Conservation (phyloP, 345 rosid genomes). For the Citrus reticulata region DNA sequence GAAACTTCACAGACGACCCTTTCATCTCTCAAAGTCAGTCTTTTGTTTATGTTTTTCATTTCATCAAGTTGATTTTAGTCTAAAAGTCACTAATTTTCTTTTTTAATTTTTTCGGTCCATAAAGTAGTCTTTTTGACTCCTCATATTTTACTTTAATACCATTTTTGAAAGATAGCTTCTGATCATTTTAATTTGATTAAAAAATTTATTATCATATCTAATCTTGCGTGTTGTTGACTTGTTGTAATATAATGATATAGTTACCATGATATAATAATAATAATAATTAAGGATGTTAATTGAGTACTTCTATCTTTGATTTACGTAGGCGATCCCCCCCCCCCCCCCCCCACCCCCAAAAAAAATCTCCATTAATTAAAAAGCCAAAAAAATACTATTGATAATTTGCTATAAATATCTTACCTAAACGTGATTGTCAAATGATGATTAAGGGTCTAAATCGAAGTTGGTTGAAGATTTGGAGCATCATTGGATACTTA, state of each 20-base stretch:
- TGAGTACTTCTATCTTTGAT: neutral
- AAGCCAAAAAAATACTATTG: neutral
- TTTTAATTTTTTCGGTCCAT: too few species aligned
- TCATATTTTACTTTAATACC: neutral
- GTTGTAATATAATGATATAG: neutral
- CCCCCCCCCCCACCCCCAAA: too few species aligned
- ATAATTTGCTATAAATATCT: neutral
- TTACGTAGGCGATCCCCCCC: neutral
- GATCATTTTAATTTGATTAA: neutral
- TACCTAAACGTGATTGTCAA: constrained; percentile 6
- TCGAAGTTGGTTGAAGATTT: constrained; percentile 1
- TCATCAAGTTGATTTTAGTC: too few species aligned
- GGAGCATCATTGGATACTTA: neutral
- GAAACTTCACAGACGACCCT: too few species aligned
- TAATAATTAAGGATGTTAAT: neutral
- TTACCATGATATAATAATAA: neutral
- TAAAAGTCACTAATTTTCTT: too few species aligned
- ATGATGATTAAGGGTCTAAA: neutral
- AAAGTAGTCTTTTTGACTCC: neutral
- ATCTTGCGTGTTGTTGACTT: too few species aligned
- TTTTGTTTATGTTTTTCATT: too few species aligned
- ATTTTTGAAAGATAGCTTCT: neutral
- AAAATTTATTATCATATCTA: too few species aligned
- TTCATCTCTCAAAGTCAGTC: too few species aligned
- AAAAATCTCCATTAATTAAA: neutral